phyloP scores from a whole-genome alignment of 164 flowering plant genomes.

The Dillenia suffruticosa region DNA sequence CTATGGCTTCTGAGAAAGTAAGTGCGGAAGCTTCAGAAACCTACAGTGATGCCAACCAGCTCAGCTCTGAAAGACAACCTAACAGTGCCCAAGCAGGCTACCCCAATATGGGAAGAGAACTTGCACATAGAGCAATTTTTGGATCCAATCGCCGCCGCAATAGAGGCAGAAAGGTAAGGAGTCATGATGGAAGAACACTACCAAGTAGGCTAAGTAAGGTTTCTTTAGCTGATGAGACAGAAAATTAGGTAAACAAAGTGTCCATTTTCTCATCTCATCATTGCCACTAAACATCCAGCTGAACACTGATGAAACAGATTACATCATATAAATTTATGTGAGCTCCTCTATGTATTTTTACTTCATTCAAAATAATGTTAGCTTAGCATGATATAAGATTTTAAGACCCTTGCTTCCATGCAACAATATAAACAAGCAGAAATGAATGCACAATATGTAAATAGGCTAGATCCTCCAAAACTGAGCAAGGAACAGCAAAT shows the following conservation, averaged over 20 bases:
- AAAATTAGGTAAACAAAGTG: conserved; percentile 3
- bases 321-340: no score
- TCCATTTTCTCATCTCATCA: neutral
- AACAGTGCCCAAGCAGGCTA: neutral
- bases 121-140: conserved; percentile 49
- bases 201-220: conserved; percentile 68
- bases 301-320: no score
- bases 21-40: conserved; percentile 12
- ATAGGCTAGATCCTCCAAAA: no score
- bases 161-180: conserved; percentile 27
- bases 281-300: no score
- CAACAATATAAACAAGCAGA: no score
- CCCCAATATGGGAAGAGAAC: conserved; percentile 28
- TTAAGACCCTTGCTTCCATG: no score
- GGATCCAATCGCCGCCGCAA: conserved; percentile 30
- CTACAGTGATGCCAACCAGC: conserved; percentile 11
- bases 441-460: no score
- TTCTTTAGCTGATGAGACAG: conserved; percentile 32
- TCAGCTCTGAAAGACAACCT: conserved; percentile 2
- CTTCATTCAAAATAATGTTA: no score
- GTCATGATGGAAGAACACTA: conserved; percentile 20
- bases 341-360: no score
- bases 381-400: no score
- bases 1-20: conserved; percentile 28
- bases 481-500: no score